Conservation (phyloP, 2,329 filamentous ascomycete genomes). For the Cercospora nicotianae region DNA sequence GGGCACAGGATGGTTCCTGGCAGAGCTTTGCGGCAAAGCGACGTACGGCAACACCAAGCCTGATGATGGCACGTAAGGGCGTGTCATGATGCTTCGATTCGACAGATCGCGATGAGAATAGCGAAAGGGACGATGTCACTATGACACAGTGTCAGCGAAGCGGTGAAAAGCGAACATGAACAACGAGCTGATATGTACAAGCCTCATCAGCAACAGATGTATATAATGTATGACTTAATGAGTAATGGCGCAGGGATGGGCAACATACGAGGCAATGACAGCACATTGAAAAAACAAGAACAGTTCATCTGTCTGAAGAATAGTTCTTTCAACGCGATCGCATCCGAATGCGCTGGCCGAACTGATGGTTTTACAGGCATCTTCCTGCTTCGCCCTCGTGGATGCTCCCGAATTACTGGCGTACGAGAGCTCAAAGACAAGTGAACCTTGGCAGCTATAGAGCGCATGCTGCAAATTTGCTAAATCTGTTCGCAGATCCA, state of each 20-base stretch:
- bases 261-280: constrained; percentile 5
- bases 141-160: neutral
- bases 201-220: constrained; percentile 9
- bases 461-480: neutral
- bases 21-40: constrained; percentile 33
- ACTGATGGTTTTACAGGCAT: constrained; percentile 1
- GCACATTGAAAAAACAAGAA: neutral
- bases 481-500: neutral
- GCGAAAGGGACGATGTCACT: neutral
- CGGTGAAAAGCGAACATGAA: neutral
- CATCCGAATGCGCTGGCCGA: neutral
- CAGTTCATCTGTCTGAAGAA: neutral
- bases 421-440: neutral
- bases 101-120: neutral
- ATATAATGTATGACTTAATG: constrained; percentile 18
- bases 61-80: constrained; percentile 35
- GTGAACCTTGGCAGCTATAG: neutral
- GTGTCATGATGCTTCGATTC: neutral
- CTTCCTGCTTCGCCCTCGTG: constrained; percentile 12
- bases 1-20: constrained; percentile 35
- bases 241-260: constrained; percentile 8
- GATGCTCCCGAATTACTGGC: neutral
- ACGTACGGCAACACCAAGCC: constrained; percentile 32
- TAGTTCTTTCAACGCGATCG: neutral
- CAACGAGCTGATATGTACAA: neutral